Base-by-base conservation (phyloP, 1,284 basidiomycete genomes). In the Heterobasidion occidentale region DNA sequence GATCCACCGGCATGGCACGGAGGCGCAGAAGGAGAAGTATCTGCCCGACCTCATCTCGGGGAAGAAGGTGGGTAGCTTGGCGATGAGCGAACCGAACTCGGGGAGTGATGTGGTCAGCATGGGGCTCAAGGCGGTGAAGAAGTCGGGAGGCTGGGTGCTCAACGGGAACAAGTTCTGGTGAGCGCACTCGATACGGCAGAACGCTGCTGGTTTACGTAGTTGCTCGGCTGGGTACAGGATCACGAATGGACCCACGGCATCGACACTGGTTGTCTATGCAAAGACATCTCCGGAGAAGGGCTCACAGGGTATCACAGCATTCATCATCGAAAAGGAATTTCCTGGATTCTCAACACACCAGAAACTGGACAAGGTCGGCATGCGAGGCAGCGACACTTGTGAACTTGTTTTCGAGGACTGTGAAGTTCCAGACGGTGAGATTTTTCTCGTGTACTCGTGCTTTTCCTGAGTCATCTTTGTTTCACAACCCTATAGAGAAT, bases 141-240 rank as follows among this genome's bases (percentile, higher is more conserved):
- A 88, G 38, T 75, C 83, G 17, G 88, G 84, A 45, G 84, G 88
- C 46, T 97, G 84, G 76, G 75, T 79, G 57, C 69, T 97, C 62
- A 96, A 92, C 65, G 94, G 94, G 1, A 92, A 86, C 65, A 98
- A 97, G 71, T 93, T 94, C 73, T 97, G 94, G 93, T 90, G 59
- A 59, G 83, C n/a, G 33, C 9, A 11, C 36, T 27, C 11, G n/a
- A 19, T 9, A 44, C 36, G 11, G 51, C 9, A 49, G 15, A 7
- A 35, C 11, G 9, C 27, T 9, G 36, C 9, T 42, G 17, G 51
- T 11, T 27, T 53, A 33, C 55, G 38, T 46, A 38, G 62, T 5
- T 7, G 3, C 36, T 9, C 9, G 36, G 35, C 35, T 47, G 17
- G n/a, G 33, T 54, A 6, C 60, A 92, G 92, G 92, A 98, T 98